Base-by-base conservation (phyloP, 2,329 filamentous ascomycete species). In the Fusarium pininemorale region DNA sequence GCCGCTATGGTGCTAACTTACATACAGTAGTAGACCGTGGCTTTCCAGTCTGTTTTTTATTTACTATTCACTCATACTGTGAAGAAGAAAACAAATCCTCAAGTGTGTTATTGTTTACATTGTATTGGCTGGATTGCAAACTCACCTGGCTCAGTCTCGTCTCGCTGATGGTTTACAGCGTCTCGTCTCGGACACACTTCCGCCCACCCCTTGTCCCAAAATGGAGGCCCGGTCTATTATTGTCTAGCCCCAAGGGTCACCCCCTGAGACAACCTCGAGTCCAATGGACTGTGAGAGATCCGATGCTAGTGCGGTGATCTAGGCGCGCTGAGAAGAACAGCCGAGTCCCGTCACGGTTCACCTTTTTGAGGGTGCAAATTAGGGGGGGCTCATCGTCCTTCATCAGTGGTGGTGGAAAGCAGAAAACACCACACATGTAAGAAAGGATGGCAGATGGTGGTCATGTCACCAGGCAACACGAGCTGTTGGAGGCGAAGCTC, bases 191-290 rank as follows among this genome's bases (percentile, higher is more conserved):
- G 74, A 71, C 73, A 66, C 42, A 70, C 70, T 44, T 62, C 66
- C 64, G 64, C 68, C 65, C 68, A 69, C 54, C 51, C 58, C 51
- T 67, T 62, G 66, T 53, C 56, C 66, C 64, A 60, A 67, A 61
- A 69, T 50, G 55, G 55, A 39, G 66, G 39, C 64, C 39, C 53
- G 39, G 60, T 68, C 64, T 69, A 74, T 76, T 76, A 75, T 65
- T 76, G 74, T 73, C 75, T 75, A 53, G 69, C 24, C 64, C 66
- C 60, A 67, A 38, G 72, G 70, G 70, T 51, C 63, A 75, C 70
- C 77, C 75, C 77, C 77, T 78, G 77, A 79, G 75, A 78, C 77
- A 69, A 56, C 37, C 51, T 57, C 64, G 30, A 65, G 57, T 68
- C 74, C 75, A 77, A 79, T 78, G 64, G 70, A 73, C 37, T 53